Base-by-base conservation (phyloP, 2,329 filamentous ascomycete species). In the Exophiala mesophila region DNA sequence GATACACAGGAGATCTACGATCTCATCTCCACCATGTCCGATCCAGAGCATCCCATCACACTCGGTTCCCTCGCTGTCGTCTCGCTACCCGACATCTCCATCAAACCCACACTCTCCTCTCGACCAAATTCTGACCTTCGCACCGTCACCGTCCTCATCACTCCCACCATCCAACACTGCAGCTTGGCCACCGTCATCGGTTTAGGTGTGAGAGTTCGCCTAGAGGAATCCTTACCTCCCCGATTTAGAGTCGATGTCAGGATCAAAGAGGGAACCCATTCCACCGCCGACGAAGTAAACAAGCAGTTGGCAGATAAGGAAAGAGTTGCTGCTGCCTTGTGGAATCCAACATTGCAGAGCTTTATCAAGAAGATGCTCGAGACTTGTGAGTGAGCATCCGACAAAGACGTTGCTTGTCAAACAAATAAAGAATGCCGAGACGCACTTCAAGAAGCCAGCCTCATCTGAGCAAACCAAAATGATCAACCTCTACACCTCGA, bases 1-100 rank as follows among this genome's bases (percentile, higher is more conserved):
- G 92, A 98, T 61, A 87, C 94, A 63, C 92, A 96, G 64, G 92
- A 98, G 66, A 90, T 98, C 30, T 98, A 90, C 62, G 88, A 98
- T 69, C 76, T 98, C 48, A 92, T 98, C 57, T 87, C 88, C 51
- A 85, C 85, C 55, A 96, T 98, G 59, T 90, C 87, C 17, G 92
- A 98, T 64, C 92, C 92, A 2, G 92, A 98, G 68, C 92, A 98
- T 61, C 92, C 92, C 26, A 80, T 96, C 39, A 94, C 90, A 2
- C 77, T 98, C 36, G 92, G 89, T 49, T 88, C 92, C 57, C 76
- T 98, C 29, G 88, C 89, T 23, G 92, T 98, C 39, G 88, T 98
- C 55, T 96, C 94, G 55, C 80, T 98, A n/a, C 82, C 85, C 21
- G 92, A 98, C 65, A 96, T 98, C 57, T 75, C 79, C 57, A 87